Evolutionary conservation across 1,284 basidiomycete species (phyloP).

Genomic region (Moniliella sp.): DNA sequence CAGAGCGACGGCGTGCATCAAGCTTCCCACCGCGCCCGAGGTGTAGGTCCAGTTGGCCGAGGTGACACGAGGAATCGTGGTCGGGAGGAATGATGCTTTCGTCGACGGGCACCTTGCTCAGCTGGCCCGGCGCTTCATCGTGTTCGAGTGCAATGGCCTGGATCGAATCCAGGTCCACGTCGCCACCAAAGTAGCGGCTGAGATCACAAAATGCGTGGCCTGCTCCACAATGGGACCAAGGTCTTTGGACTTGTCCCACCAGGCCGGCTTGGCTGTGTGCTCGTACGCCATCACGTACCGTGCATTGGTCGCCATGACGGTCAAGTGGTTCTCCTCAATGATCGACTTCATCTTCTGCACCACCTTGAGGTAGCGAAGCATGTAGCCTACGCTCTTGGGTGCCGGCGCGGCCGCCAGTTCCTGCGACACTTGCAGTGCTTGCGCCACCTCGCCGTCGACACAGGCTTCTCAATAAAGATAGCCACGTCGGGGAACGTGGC

Average conservation of each 20-base stretch:
- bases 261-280: constrained; percentile 50
- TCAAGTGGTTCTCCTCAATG: constrained; percentile 75
- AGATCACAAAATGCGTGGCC: constrained; percentile 59
- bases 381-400: constrained; percentile 70
- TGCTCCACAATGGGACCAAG: constrained; percentile 83
- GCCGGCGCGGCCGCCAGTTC: constrained; percentile 35
- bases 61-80: constrained; percentile 27
- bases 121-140: constrained; percentile 46
- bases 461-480: constrained; percentile 82
- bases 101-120: constrained; percentile 60
- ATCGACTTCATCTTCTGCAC: constrained; percentile 90
- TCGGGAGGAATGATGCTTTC: constrained; percentile 47
- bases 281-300: constrained; percentile 89
- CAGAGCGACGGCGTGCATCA: constrained; percentile 31
- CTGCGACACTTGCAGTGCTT: constrained; percentile 34
- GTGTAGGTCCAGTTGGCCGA: constrained; percentile 33
- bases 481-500: constrained; percentile 52
- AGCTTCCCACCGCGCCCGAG: constrained; percentile 25
- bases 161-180: constrained; percentile 68
- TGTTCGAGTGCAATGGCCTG: constrained; percentile 36
- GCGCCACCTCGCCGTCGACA: constrained; percentile 52
- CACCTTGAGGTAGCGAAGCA: constrained; percentile 39
- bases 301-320: constrained; percentile 89
- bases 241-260: constrained; percentile 92
- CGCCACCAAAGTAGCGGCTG: constrained; percentile 90